Conservation (phyloP, 2,329 filamentous ascomycete genomes). For the Aaosphaeria pasadenensis region DNA sequence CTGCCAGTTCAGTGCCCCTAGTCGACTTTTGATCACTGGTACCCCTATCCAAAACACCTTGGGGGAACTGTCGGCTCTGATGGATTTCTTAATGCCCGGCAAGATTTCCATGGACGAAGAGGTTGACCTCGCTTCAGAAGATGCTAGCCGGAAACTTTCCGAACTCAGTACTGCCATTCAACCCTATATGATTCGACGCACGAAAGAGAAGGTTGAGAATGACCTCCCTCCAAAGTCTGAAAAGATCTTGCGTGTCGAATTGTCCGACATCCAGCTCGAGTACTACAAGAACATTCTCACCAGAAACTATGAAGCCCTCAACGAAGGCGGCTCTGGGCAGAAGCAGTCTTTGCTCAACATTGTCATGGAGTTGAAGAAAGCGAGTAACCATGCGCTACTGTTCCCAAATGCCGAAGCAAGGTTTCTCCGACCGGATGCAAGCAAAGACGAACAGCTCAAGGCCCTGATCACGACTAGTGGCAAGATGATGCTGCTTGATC, state of each 20-base stretch:
- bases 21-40: conserved; percentile 89
- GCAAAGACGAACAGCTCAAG: conserved; percentile 87
- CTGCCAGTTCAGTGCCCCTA: conserved; percentile 80
- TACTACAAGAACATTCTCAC: conserved; percentile 99
- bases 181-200: conserved; percentile 91
- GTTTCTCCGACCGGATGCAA: conserved; percentile 74
- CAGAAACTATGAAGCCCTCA: conserved; percentile 90
- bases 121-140: conserved; percentile 76
- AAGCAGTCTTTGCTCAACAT: conserved; percentile 96
- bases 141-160: conserved; percentile 82
- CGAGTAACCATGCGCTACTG: conserved; percentile 98
- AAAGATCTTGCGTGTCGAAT: conserved; percentile 96
- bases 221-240: conserved; percentile 96
- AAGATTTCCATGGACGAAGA: conserved; percentile 88
- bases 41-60: conserved; percentile 98
- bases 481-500: conserved; percentile 98
- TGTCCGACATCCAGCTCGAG: conserved; percentile 93
- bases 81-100: conserved; percentile 97
- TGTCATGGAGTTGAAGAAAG: conserved; percentile 99
- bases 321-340: conserved; percentile 83
- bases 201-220: conserved; percentile 96
- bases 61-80: conserved; percentile 83
- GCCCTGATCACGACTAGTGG: conserved; percentile 94
- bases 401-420: conserved; percentile 91
- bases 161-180: conserved; percentile 83